Evolutionary conservation across 345 rosid genomes (phyloP).

Genomic region (Xanthoceras sorbifolium): DNA sequence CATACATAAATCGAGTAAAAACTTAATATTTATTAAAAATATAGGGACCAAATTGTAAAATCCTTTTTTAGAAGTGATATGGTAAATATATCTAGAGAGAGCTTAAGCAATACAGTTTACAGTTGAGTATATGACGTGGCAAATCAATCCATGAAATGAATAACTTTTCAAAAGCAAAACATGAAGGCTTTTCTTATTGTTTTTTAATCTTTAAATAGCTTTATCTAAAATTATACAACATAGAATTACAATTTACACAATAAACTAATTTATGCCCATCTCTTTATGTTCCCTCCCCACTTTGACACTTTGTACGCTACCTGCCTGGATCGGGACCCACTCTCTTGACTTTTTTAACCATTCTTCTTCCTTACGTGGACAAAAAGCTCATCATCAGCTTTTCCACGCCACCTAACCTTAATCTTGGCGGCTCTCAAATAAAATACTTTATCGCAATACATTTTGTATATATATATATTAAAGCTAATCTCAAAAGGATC

Average conservation of each 20-base stretch:
- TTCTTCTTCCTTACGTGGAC: slow-evolving; percentile 46
- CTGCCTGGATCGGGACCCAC: slow-evolving; percentile 35
- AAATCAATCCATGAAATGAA: slow-evolving; percentile 11
- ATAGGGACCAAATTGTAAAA: no score
- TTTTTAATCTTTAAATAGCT: not conserved
- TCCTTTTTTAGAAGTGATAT: no score
- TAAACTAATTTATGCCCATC: slow-evolving; percentile 10
- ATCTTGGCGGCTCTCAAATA: slow-evolving; percentile 28
- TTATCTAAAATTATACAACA: not conserved
- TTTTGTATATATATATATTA: no score
- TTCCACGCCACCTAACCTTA: slow-evolving; percentile 52
- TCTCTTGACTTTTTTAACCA: slow-evolving; percentile 11
- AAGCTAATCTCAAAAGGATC: no score
- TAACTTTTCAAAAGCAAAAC: slow-evolving; percentile 27
- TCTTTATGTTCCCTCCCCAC: slow-evolving; percentile 18
- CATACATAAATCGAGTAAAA: no score
- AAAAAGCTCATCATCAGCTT: slow-evolving; percentile 53
- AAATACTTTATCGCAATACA: no score
- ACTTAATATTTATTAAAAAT: no score
- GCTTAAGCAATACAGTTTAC: not conserved
- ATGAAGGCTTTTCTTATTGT: slow-evolving; percentile 21
- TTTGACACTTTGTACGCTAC: slow-evolving; percentile 41
- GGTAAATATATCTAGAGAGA: not conserved
- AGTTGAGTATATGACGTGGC: not conserved
- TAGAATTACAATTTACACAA: not conserved